Evolutionary conservation across 768 basidiomycete species (phyloP).

Genomic region (Lyophyllum decastes): DNA sequence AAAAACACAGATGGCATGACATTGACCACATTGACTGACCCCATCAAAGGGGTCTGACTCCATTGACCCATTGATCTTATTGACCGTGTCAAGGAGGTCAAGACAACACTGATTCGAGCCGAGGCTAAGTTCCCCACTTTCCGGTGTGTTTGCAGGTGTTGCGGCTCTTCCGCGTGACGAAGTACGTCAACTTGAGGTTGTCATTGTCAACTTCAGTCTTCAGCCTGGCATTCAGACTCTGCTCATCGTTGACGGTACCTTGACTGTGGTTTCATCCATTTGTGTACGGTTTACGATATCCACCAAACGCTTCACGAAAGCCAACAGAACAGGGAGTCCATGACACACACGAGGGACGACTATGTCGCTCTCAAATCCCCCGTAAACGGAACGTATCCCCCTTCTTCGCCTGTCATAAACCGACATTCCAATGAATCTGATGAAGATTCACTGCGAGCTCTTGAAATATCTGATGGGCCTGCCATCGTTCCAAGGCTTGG

Average conservation of each 20-base stretch:
- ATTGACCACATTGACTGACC: no score
- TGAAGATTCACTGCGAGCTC: constrained; percentile 67
- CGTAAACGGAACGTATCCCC: constrained; percentile 33
- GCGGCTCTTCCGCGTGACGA: background rate
- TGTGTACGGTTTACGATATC: background rate
- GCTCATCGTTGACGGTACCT: background rate
- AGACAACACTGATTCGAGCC: no score
- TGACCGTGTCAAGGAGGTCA: no score
- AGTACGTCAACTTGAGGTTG: background rate
- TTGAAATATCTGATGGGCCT: constrained; percentile 76
- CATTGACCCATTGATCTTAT: no score
- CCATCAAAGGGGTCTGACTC: no score
- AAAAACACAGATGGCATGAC: no score
- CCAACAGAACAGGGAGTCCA: constrained; percentile 20
- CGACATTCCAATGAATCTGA: constrained; percentile 61
- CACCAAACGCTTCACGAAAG: background rate
- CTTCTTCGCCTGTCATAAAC: constrained; percentile 35
- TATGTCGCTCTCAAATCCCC: constrained; percentile 50
- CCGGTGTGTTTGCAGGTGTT: no score
- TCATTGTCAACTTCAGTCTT: background rate
- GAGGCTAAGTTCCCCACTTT: no score
- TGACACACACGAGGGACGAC: constrained; percentile 41
- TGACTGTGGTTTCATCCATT: no score
- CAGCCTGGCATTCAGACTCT: background rate
- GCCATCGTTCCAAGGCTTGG: constrained; percentile 30